Base-by-base conservation (phyloP, 2,329 filamentous ascomycete genomes). In the Clonostachys chloroleuca region DNA sequence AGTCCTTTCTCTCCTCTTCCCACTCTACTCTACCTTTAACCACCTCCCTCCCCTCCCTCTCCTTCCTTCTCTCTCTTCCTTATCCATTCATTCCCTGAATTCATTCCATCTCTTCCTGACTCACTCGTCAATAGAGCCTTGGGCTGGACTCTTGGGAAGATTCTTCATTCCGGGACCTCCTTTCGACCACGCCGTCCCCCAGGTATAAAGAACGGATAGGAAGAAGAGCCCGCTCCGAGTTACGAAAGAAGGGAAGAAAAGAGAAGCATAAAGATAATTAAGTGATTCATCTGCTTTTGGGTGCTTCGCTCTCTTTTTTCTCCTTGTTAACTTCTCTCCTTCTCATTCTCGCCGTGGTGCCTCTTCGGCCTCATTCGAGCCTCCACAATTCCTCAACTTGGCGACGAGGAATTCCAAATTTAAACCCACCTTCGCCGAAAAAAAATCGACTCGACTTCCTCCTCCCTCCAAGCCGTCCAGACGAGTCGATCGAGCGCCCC, bases 61-160 rank as follows among this genome's bases (percentile, higher is more conserved):
- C 69, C 69, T 64, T 61, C 59, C 63, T 63, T 55, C 60, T 61
- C 53, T 56, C 57, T 59, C 52, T 62, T 54, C 50, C 59, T 66
- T 55, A 69, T 72, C 72, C 73, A 77, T 73, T 77, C 74, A 70
- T 79, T 78, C 70, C 67, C 70, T 74, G 70, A 69, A 43, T 45
- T 69, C 69, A 63, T 69, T 65, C 65, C 65, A 64, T 64, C 67
- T 71, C 68, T 70, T 77, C 74, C 70, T 67, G 66, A 66, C 65
- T 59, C 57, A 59, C 57, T 53, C 24, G 24, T 30, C 24, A 30
- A 30, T 30, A 39, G 36, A 39, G 36, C 36, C 36, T 18, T 39
- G 36, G 36, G 36, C 36, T 39, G 36, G 36, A 39, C 36, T 18
- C 17, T n/a, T n/a, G 36, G 14, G 36, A 18, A n/a, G 17, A 39